phyloP scores from a whole-genome alignment of 768 basidiomycete genomes.

The Leucosporidium yakuticum region DNA sequence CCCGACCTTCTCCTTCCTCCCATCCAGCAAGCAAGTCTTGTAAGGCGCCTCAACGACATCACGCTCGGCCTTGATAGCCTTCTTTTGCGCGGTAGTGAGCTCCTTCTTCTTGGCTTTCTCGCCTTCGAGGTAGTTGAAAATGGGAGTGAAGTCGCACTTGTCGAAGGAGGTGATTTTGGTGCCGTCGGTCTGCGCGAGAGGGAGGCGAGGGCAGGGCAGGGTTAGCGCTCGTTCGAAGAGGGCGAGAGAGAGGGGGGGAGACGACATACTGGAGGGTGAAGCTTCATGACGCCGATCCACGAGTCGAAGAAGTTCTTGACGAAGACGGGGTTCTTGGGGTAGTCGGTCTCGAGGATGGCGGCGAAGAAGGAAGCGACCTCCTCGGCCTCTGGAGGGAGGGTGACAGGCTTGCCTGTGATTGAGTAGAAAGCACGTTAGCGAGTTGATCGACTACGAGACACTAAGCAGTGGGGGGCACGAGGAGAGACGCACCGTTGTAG shows the following conservation, averaged over 20 bases:
- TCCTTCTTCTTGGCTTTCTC: slow-evolving; percentile 92
- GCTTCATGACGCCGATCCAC: slow-evolving; percentile 68
- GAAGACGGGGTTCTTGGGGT: slow-evolving; percentile 79
- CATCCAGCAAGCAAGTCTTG: slow-evolving; percentile 79
- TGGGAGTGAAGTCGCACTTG: slow-evolving; percentile 86
- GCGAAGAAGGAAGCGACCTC: slow-evolving; percentile 97
- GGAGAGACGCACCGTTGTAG: slow-evolving; percentile 67
- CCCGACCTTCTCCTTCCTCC: slow-evolving; percentile 94
- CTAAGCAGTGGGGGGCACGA: not conserved
- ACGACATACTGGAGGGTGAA: slow-evolving; percentile 73
- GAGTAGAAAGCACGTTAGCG: not conserved
- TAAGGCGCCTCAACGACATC: slow-evolving; percentile 81
- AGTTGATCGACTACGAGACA: not conserved
- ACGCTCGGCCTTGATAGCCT: slow-evolving; percentile 75
- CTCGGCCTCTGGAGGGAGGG: slow-evolving; percentile 78
- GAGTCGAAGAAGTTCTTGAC: slow-evolving; percentile 94
- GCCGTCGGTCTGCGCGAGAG: slow-evolving; percentile 52
- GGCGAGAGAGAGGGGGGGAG: not conserved
- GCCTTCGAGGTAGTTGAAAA: slow-evolving; percentile 84
- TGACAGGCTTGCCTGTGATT: slow-evolving; percentile 63
- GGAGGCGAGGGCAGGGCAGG: not conserved
- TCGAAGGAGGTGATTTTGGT: slow-evolving; percentile 69
- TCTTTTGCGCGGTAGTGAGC: slow-evolving; percentile 78
- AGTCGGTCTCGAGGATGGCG: slow-evolving; percentile 84
- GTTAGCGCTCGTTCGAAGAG: slow-evolving; percentile 39